Conservation (phyloP, 2,329 filamentous ascomycete genomes). For the Aspergillus udagawae region DNA sequence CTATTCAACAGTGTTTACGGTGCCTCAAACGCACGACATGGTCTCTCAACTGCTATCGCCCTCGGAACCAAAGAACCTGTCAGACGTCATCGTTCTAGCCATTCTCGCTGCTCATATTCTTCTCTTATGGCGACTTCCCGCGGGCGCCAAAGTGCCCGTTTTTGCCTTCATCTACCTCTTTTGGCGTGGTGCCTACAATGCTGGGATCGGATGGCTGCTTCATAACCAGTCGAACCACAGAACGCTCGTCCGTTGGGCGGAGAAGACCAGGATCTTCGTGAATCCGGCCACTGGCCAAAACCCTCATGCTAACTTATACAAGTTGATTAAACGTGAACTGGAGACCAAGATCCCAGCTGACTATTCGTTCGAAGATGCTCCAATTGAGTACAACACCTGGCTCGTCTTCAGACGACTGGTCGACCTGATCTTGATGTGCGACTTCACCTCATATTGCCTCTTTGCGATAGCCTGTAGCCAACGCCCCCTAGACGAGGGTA, state of each 20-base stretch:
- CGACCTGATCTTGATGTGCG: constrained; percentile 97
- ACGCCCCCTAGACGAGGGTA: constrained; percentile 67
- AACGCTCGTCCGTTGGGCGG: constrained; percentile 81
- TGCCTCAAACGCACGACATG: constrained; percentile 97
- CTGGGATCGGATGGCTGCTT: constrained; percentile 86
- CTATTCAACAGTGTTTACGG: constrained; percentile 72
- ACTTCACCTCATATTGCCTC: constrained; percentile 94
- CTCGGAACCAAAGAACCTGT: constrained; percentile 89
- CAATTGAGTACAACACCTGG: constrained; percentile 99
- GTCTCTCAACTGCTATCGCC: constrained; percentile 95
- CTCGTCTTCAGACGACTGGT: constrained; percentile 91
- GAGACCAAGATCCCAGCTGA: constrained; percentile 92
- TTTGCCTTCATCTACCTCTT: constrained; percentile 84
- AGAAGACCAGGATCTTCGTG: constrained; percentile 81
- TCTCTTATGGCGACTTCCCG: constrained; percentile 69
- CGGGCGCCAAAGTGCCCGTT: constrained; percentile 64
- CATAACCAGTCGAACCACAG: constrained; percentile 86
- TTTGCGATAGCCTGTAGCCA: constrained; percentile 87
- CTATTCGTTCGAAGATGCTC: constrained; percentile 88
- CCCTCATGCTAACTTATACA: constrained; percentile 76
- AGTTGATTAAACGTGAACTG: constrained; percentile 79
- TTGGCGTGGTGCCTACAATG: constrained; percentile 90
- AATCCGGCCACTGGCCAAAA: constrained; percentile 76
- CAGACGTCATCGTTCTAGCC: constrained; percentile 73
- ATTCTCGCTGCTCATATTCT: constrained; percentile 74